Percentiles rank a stretch among this genome's conserved stretches.
Evolutionary conservation across 139 green algal species (phyloP).

Genomic region (Chlamydomonas eustigma): DNA sequence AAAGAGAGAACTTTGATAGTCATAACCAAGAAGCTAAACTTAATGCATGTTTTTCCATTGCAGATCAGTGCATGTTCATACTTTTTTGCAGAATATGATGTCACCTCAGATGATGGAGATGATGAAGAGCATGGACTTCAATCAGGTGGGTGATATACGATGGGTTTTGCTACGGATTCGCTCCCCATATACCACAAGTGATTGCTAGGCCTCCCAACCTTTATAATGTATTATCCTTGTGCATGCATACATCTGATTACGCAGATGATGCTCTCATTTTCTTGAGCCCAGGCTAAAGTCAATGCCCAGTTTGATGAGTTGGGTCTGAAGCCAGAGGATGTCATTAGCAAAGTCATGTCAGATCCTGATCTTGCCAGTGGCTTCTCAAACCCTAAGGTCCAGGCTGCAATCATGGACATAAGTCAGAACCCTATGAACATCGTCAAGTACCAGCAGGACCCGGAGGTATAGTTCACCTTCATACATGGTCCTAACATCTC

Average conservation of each 20-base stretch:
- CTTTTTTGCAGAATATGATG: slow-evolving; percentile 41
- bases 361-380: slow-evolving; percentile 71
- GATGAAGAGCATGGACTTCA: slow-evolving; percentile 62
- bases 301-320: slow-evolving; percentile 70
- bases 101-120: slow-evolving; percentile 58
- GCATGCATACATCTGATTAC: no score
- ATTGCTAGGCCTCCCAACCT: no score
- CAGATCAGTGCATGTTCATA: no score
- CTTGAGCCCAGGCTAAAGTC: slow-evolving; percentile 50
- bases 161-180: no score
- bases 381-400: slow-evolving; percentile 79
- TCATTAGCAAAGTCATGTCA: slow-evolving; percentile 69
- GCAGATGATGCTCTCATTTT: no score
- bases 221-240: no score
- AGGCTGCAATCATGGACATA: slow-evolving; percentile 79
- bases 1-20: no score
- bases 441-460: slow-evolving; percentile 79
- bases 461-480: slow-evolving; percentile 43
- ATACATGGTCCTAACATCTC: not conserved
- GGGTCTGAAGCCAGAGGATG: slow-evolving; percentile 74
- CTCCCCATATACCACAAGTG: no score
- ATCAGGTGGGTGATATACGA: slow-evolving; percentile 33
- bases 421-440: slow-evolving; percentile 77
- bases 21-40: no score
- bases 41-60: no score